Conservation (phyloP, 169 alveolate species). For the Sarcocystis neurona region DNA sequence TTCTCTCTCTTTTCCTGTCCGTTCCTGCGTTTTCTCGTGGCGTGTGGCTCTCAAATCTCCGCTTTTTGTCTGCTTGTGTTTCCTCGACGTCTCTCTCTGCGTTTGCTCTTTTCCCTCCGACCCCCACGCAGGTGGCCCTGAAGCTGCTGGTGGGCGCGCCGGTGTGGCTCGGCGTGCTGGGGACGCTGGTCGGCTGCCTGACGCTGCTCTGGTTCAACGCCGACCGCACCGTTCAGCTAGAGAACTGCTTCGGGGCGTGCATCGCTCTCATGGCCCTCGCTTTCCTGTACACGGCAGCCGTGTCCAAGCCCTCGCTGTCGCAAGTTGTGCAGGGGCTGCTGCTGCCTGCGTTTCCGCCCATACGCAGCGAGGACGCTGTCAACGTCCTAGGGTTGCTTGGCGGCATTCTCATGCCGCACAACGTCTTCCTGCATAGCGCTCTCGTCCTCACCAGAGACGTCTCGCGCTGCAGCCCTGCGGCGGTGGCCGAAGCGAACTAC, state of each 20-base stretch:
- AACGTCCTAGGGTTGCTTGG: slow-evolving; percentile 73
- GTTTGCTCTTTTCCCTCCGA: not conserved
- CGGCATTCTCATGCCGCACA: slow-evolving; percentile 80
- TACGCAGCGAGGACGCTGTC: slow-evolving; percentile 20
- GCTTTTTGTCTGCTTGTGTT: not conserved
- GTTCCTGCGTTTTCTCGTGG: not conserved
- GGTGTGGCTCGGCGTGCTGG: slow-evolving; percentile 72
- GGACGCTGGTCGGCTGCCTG: slow-evolving; percentile 72
- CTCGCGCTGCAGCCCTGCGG: slow-evolving; percentile 13
- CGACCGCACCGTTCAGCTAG: slow-evolving; percentile 69
- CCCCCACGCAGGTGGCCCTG: slow-evolving; percentile 62
- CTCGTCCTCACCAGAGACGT: slow-evolving; percentile 70
- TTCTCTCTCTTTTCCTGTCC: not conserved
- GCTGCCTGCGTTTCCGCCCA: slow-evolving; percentile 65
- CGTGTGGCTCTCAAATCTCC: not conserved
- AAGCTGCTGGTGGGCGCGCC: slow-evolving; percentile 73
- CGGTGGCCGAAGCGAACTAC: slow-evolving; percentile 46
- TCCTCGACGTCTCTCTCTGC: not conserved
- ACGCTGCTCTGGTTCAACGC: slow-evolving; percentile 68
- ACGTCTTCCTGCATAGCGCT: slow-evolving; percentile 74
- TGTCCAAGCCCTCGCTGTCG: slow-evolving; percentile 67
- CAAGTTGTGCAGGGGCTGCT: slow-evolving; percentile 68
- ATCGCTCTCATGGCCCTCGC: slow-evolving; percentile 75
- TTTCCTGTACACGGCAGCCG: slow-evolving; percentile 67
- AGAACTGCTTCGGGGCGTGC: slow-evolving; percentile 67